These are phyloP conservation scores for Aegle marmelos DNA, from an alignment of 345 rosid species.

Conservation along the genomic window DNA sequence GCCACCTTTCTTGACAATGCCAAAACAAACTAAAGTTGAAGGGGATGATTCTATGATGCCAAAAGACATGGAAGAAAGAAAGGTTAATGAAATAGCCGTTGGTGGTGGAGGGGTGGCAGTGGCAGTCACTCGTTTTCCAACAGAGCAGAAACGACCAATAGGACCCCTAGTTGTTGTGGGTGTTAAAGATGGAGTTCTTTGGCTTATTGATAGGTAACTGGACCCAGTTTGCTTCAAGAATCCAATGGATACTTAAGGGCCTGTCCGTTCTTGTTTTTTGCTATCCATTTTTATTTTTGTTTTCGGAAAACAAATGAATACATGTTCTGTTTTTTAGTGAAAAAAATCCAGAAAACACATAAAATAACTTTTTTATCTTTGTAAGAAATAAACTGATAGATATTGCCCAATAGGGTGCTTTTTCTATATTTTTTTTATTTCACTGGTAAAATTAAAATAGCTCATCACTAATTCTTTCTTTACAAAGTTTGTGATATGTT, in stretches of 20 bases:
- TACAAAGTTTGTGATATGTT: not conserved
- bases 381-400: not conserved
- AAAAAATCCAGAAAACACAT: not conserved
- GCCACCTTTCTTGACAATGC: constrained; percentile 84
- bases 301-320: not conserved
- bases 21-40: constrained; percentile 78
- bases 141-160: constrained; percentile 92
- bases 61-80: constrained; percentile 69
- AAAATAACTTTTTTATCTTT: not conserved
- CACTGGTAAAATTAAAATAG: not conserved
- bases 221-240: not conserved
- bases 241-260: not conserved
- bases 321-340: not conserved
- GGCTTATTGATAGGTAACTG: constrained; percentile 93
- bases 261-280: not conserved
- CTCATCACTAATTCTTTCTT: not conserved
- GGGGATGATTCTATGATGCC: constrained; percentile 56
- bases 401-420: not conserved
- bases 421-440: not conserved
- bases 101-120: constrained; percentile 99
- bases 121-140: constrained; percentile 95
- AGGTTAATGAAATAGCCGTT: constrained; percentile 85
- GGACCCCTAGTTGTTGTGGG: constrained; percentile 96
- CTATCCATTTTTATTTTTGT: not conserved
- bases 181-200: constrained; percentile 97